A percentile compares a stretch with the other conserved stretches of the same genome.
phyloP scores from a whole-genome alignment of 2,329 filamentous ascomycete genomes.

The Epichloe amarillans region DNA sequence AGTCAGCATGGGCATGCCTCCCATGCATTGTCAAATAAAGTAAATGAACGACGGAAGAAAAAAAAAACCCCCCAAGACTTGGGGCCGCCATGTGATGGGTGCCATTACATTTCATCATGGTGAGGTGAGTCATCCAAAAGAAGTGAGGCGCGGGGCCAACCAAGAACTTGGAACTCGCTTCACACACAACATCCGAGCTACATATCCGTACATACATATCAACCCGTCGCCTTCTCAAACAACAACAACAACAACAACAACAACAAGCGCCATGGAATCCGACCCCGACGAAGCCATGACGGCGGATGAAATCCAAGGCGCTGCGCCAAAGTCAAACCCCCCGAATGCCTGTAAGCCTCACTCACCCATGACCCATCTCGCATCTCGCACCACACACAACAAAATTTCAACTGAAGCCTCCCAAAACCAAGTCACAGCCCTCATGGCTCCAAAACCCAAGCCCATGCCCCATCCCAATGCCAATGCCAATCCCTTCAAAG shows the following conservation, averaged over 20 bases:
- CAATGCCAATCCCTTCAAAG: slow-evolving; percentile 25
- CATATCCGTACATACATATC: neutral
- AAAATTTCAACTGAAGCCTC: neutral
- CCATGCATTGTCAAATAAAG: too few relatives aligned
- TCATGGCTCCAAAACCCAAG: slow-evolving; percentile 26
- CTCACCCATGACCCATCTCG: neutral
- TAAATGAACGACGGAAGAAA: neutral
- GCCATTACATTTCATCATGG: too few relatives aligned
- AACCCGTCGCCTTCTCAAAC: neutral
- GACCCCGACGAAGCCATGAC: slow-evolving; percentile 28
- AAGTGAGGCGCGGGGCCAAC: neutral
- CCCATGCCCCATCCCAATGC: slow-evolving; percentile 14
- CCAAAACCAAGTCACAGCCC: slow-evolving; percentile 20
- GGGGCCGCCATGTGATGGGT: too few relatives aligned
- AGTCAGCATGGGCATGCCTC: neutral
- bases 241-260: neutral
- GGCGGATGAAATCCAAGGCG: slow-evolving; percentile 26
- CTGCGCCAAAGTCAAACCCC: slow-evolving; percentile 12
- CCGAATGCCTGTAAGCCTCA: slow-evolving; percentile 30
- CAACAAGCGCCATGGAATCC: slow-evolving; percentile 5
- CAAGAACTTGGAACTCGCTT: neutral
- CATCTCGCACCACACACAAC: neutral
- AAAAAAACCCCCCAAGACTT: neutral
- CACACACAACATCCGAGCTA: neutral
- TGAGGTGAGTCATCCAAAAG: neutral